Conservation (phyloP, 1,139 yeast genomes). For the Taphrina betulina region DNA sequence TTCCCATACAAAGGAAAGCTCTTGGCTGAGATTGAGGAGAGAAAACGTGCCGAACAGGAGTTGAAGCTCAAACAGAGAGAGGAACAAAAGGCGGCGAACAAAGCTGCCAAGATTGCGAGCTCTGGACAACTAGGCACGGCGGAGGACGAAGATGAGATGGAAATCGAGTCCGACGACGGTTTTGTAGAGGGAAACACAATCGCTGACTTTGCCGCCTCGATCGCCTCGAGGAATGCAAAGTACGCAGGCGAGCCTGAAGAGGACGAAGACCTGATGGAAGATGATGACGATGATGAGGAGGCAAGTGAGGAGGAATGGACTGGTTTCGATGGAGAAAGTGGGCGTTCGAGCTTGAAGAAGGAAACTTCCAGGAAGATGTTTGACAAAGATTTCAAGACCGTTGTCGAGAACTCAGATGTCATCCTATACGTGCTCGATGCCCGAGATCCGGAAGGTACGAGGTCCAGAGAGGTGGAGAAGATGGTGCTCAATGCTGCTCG, state of each 20-base stretch:
- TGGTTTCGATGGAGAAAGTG: slow-evolving; percentile 49
- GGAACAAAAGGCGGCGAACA: slow-evolving; percentile 48
- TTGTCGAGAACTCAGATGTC: slow-evolving; percentile 88
- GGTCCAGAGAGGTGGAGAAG: slow-evolving; percentile 88
- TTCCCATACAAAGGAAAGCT: slow-evolving; percentile 91
- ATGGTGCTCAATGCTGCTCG: slow-evolving; percentile 67
- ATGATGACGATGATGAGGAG: slow-evolving; percentile 43
- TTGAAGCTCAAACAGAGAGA: slow-evolving; percentile 55
- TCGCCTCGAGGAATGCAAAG: slow-evolving; percentile 73
- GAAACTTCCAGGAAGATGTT: slow-evolving; percentile 86
- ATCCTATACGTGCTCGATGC: slow-evolving; percentile 91
- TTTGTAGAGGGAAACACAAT: slow-evolving; percentile 42
- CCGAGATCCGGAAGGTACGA: slow-evolving; percentile 93
- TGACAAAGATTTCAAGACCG: slow-evolving; percentile 68
- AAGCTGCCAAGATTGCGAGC: slow-evolving; percentile 44
- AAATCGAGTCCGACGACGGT: slow-evolving; percentile 51
- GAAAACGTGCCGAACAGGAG: slow-evolving; percentile 62
- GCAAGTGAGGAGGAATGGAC: slow-evolving; percentile 44
- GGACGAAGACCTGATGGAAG: slow-evolving; percentile 44
- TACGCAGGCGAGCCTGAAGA: slow-evolving; percentile 48
- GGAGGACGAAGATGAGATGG: slow-evolving; percentile 35
- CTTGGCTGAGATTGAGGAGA: slow-evolving; percentile 74
- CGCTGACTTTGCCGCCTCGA: slow-evolving; percentile 74
- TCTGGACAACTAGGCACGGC: slow-evolving; percentile 41
- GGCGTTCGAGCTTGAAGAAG: slow-evolving; percentile 39